Base-by-base conservation (phyloP, 106 monocot genomes). In the Alisma plantagoaquatica region DNA sequence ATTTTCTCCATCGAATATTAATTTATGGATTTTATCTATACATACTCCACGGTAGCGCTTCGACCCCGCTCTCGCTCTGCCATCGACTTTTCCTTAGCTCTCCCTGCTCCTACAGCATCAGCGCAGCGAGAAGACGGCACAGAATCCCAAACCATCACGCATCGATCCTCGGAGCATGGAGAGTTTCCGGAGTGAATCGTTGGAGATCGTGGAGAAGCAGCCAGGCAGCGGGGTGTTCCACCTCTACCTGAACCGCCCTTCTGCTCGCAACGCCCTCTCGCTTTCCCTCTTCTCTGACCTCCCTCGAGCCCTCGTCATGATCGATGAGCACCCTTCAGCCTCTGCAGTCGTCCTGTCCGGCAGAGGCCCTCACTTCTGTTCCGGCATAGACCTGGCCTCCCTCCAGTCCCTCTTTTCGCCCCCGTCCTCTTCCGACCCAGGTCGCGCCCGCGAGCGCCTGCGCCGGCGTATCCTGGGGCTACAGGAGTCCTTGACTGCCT, bases 321-420 rank as follows among this genome's bases (percentile, higher is more conserved):
- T 98, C 73, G 64, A 73, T 63, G 3, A 12, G 54, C 27, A 60
- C 61, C 80, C 80, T 70, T 59, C 78, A 56, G 77, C 75, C 32
- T 61, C 64, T 31, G 56, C 57, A 66, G 29, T 85, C 71, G 64
- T 98, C 53, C 56, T 89, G 70, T 59, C 89, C 56, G 66, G 73
- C 66, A 51, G 61, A 26, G 84, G 89, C 7, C 66, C 77, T 55
- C 89, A 89, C 65, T 89, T 89, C 84, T 89, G 75, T 63, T 64
- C 84, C 59, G 89, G 89, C 31, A 84, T 89, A 59, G 70, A 84
- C 60, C 61, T 89, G 66, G 64, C 74, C 63, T 11, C 77, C 44
- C 77, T 80, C 64, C 15, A 33, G 31, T 60, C 75, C 54, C 6
- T 58, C 69, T 2, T 43, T 30, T 7, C 48, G 31, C 14, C 27